Evolutionary conservation across 371 early-diverging fungal species (phyloP).

Genomic region (Mucor indicus): DNA sequence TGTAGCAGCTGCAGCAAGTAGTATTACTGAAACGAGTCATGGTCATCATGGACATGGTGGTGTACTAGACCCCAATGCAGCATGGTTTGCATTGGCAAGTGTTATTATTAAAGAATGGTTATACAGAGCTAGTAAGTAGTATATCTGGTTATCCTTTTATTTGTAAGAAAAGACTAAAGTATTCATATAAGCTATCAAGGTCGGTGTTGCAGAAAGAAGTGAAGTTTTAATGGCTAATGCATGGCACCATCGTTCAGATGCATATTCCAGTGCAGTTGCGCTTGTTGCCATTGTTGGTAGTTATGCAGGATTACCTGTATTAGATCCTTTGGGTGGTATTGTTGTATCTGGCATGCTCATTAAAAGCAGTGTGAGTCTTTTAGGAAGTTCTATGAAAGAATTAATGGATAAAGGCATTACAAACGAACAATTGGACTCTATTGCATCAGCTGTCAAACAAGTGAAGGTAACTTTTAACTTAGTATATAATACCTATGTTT

Average conservation of each 20-base stretch:
- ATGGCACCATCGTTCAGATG: slow-evolving; percentile 77
- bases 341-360: slow-evolving; percentile 60
- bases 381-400: slow-evolving; percentile 39
- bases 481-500: background rate
- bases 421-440: slow-evolving; percentile 22
- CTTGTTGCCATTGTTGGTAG: slow-evolving; percentile 61
- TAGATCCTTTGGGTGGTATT: slow-evolving; percentile 68
- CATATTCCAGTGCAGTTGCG: slow-evolving; percentile 64
- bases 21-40: background rate
- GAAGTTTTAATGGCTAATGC: slow-evolving; percentile 73
- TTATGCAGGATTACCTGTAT: slow-evolving; percentile 59
- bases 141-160: slow-evolving; percentile 1
- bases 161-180: background rate
- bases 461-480: slow-evolving; percentile 31
- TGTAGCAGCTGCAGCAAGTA: slow-evolving; percentile 9
- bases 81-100: slow-evolving; percentile 69
- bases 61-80: slow-evolving; percentile 65
- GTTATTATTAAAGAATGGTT: slow-evolving; percentile 65
- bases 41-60: slow-evolving; percentile 11
- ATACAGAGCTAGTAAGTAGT: slow-evolving; percentile 55
- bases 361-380: slow-evolving; percentile 52
- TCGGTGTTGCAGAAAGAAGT: slow-evolving; percentile 56
- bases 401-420: slow-evolving; percentile 44
- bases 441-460: slow-evolving; percentile 18
- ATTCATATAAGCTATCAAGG: slow-evolving; percentile 50